Conservation (phyloP, 2,329 filamentous ascomycete genomes). For the Cryphonectria parasitica region DNA sequence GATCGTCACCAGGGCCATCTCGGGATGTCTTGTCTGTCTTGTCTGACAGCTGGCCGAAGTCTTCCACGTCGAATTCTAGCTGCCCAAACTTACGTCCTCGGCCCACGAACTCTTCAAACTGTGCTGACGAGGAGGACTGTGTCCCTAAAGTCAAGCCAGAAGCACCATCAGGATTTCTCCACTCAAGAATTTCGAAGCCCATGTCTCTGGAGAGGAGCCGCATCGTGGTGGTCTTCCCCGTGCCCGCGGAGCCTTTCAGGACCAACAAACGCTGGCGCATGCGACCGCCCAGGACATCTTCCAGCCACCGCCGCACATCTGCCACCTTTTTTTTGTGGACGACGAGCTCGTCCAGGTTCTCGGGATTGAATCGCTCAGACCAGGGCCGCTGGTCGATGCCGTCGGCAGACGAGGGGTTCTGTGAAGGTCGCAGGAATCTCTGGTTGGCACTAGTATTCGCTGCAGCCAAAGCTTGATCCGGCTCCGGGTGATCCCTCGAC, state of each 20-base stretch:
- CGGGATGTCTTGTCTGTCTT: constrained; percentile 26
- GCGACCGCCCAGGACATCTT: constrained; percentile 69
- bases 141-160: constrained; percentile 63
- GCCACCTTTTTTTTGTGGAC: constrained; percentile 94
- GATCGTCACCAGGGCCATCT: constrained; percentile 14
- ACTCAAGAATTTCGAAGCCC: constrained; percentile 79
- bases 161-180: constrained; percentile 79
- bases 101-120: constrained; percentile 91
- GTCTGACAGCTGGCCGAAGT: constrained; percentile 33
- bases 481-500: constrained; percentile 42
- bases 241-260: constrained; percentile 87
- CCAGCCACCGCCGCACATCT: constrained; percentile 84
- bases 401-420: constrained; percentile 39
- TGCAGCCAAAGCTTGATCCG: constrained; percentile 34
- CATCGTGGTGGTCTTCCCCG: constrained; percentile 90
- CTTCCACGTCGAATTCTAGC: constrained; percentile 52
- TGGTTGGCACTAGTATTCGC: constrained; percentile 46
- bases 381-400: constrained; percentile 69
- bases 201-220: constrained; percentile 77
- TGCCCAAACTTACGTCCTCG: constrained; percentile 80
- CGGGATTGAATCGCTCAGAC: constrained; percentile 82
- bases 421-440: constrained; percentile 54
- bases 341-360: constrained; percentile 78
- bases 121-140: constrained; percentile 71
- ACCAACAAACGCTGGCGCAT: constrained; percentile 75